These are phyloP conservation scores for Thalassia testudinum DNA, from an alignment of 116 monocot species.

Conservation along the genomic window DNA sequence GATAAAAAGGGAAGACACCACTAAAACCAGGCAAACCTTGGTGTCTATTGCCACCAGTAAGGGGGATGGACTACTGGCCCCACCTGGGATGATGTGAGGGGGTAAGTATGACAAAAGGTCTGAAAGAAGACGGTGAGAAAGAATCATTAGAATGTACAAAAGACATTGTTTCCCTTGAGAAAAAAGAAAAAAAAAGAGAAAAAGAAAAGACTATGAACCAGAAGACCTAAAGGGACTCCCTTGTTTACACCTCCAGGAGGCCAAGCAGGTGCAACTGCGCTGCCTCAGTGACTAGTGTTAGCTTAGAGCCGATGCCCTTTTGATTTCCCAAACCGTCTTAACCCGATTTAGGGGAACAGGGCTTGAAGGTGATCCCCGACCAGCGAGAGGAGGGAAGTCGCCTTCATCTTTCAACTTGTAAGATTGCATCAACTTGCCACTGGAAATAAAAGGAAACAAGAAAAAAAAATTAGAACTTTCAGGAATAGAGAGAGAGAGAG, in stretches of 20 bases:
- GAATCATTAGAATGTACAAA: slow-evolving; percentile 1
- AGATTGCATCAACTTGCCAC: background rate
- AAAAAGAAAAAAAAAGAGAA: too few relatives aligned
- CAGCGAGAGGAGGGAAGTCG: background rate
- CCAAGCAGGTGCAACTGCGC: background rate
- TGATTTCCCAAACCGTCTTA: background rate
- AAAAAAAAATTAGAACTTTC: background rate
- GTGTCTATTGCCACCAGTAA: too few relatives aligned
- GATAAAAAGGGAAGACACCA: too few relatives aligned
- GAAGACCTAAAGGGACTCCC: too few relatives aligned
- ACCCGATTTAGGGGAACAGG: background rate
- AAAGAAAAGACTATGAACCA: background rate
- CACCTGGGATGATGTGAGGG: too few relatives aligned
- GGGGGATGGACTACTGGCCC: too few relatives aligned
- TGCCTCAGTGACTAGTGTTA: background rate
- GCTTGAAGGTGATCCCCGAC: background rate
- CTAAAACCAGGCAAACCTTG: too few relatives aligned
- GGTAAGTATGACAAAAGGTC: too few relatives aligned
- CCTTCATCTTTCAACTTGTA: background rate
- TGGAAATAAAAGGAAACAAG: background rate
- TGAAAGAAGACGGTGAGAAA: background rate
- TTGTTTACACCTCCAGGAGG: background rate
- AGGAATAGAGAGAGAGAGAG: background rate
- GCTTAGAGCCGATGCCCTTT: background rate
- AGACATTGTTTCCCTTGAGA: background rate